phyloP scores from a whole-genome alignment of 768 basidiomycete species.

The Fistulinella prunicolor region DNA sequence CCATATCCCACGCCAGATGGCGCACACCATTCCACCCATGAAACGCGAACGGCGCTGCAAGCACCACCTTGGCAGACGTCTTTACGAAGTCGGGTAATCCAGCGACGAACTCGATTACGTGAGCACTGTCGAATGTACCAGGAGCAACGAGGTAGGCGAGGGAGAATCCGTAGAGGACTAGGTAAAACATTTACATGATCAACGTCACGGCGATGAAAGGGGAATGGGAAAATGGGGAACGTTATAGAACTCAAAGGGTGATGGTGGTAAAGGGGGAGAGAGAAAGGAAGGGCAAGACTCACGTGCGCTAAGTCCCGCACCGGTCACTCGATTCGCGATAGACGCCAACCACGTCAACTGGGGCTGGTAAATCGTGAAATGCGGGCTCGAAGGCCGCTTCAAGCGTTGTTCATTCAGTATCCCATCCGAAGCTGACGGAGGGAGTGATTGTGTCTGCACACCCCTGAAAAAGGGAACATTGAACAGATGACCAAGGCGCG shows the following conservation, averaged over 20 bases:
- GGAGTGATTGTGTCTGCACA: slow-evolving; percentile 64
- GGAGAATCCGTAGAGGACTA: slow-evolving; percentile 87
- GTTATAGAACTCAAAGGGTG: too few relatives aligned
- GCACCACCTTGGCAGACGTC: slow-evolving; percentile 67
- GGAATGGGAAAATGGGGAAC: too few relatives aligned
- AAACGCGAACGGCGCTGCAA: slow-evolving; percentile 88
- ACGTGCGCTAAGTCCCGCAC: slow-evolving; percentile 66
- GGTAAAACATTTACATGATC: background rate
- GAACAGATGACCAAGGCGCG: too few relatives aligned
- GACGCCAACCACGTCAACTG: slow-evolving; percentile 90
- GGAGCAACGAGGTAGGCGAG: slow-evolving; percentile 85
- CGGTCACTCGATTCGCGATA: slow-evolving; percentile 85
- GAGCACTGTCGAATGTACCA: slow-evolving; percentile 70
- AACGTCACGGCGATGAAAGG: too few relatives aligned
- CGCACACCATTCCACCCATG: slow-evolving; percentile 89
- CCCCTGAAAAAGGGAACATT: slow-evolving; percentile 33
- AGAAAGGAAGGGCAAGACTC: too few relatives aligned
- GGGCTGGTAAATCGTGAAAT: slow-evolving; percentile 95
- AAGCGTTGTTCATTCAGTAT: slow-evolving; percentile 89
- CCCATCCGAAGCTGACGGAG: slow-evolving; percentile 51
- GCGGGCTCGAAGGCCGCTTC: slow-evolving; percentile 86
- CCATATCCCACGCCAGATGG: slow-evolving; percentile 87
- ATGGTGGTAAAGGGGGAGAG: too few relatives aligned
- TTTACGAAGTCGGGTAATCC: slow-evolving; percentile 76
- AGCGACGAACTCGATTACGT: slow-evolving; percentile 70